These are phyloP conservation scores for Aegilops umbellulata DNA, from an alignment of 176 grass and related monocot species.

Conservation along the genomic window DNA sequence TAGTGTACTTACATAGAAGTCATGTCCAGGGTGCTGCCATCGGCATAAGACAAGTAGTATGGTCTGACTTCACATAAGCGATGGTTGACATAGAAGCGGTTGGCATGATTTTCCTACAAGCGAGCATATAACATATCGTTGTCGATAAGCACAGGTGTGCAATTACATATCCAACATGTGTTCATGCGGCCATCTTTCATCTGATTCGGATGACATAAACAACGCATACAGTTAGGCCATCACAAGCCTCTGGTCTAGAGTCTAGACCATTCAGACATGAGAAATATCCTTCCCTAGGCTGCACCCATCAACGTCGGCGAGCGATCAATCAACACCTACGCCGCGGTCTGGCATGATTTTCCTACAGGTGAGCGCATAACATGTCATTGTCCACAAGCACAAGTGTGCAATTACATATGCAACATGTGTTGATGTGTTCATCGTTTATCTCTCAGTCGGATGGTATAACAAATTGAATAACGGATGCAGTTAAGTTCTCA, in stretches of 20 bases:
- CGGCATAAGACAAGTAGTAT: neutral
- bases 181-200: neutral
- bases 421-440: neutral
- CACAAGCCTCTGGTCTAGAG: neutral
- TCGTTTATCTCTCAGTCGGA: neutral
- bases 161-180: neutral
- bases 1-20: too few species aligned
- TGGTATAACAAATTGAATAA: neutral
- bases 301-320: too few species aligned
- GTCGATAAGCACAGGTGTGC: neutral
- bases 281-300: neutral
- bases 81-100: too few species aligned
- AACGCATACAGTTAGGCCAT: neutral
- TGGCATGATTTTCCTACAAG: neutral
- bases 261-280: neutral
- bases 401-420: neutral
- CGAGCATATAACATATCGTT: neutral
- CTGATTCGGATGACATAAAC: neutral
- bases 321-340: constrained; percentile 30
- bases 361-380: neutral
- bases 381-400: neutral
- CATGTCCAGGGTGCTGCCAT: neutral
- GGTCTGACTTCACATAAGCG: neutral
- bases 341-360: neutral
- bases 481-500: neutral